A percentile compares a stretch with the other conserved stretches of the same genome.
phyloP scores from a whole-genome alignment of 164 flowering plant species.

The Berberis thunbergii region DNA sequence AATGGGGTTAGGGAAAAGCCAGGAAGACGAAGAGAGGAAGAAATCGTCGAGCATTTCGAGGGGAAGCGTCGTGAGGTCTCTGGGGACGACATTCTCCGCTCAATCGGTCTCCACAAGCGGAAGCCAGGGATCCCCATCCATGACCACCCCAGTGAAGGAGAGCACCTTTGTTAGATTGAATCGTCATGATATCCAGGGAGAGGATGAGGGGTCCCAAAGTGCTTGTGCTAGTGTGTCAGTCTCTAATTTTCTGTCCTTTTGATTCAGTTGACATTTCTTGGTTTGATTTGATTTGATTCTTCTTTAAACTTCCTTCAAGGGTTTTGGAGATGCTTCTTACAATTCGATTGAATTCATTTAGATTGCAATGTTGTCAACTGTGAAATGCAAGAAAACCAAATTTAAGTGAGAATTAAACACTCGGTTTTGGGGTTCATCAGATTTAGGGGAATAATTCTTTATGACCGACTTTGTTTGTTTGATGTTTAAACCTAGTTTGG shows the following conservation, averaged over 20 bases:
- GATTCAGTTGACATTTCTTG: too few species aligned
- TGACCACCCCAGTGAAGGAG: slow-evolving; percentile 45
- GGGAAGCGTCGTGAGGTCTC: slow-evolving; percentile 43
- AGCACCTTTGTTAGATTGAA: slow-evolving; percentile 45
- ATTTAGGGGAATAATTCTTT: too few species aligned
- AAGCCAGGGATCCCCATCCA: slow-evolving; percentile 61
- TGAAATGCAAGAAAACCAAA: too few species aligned
- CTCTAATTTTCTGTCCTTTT: not conserved
- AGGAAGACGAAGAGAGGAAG: slow-evolving; percentile 33
- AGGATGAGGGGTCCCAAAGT: slow-evolving; percentile 65
- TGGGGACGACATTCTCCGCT: slow-evolving; percentile 58
- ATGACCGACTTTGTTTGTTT: too few species aligned
- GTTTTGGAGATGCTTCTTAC: too few species aligned
- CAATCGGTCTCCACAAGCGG: slow-evolving; percentile 93
- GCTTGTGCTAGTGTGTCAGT: slow-evolving; percentile 35
- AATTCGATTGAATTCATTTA: too few species aligned
- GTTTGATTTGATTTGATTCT: too few species aligned
- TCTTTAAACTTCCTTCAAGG: too few species aligned
- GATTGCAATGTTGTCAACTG: too few species aligned
- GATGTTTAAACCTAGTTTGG: too few species aligned
- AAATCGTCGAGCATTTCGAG: slow-evolving; percentile 29
- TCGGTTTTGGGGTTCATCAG: too few species aligned
- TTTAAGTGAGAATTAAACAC: too few species aligned
- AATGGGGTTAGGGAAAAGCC: slow-evolving; percentile 12
- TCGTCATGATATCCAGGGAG: slow-evolving; percentile 65